Conservation (phyloP, 2,329 filamentous ascomycete genomes). For the Dothideomycetes sp. region DNA sequence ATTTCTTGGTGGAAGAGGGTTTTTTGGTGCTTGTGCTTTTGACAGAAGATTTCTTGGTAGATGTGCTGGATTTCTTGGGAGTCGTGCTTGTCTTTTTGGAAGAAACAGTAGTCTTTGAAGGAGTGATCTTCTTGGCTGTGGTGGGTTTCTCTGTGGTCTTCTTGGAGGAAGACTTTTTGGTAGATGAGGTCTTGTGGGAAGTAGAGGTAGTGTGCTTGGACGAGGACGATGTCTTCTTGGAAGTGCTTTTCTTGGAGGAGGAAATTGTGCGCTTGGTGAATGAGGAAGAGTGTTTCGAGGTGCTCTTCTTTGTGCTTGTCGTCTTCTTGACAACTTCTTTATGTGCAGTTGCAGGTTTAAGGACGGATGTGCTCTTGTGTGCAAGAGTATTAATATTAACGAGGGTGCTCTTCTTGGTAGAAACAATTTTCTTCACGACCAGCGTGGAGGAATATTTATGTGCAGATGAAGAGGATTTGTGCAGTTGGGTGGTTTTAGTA, state of each 20-base stretch:
- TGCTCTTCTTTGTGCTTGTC: neutral
- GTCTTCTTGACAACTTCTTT: neutral
- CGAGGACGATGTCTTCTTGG: neutral
- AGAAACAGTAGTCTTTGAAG: neutral
- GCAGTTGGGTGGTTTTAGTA: no score
- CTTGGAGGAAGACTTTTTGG: neutral
- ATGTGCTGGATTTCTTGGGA: neutral
- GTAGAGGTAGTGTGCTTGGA: neutral
- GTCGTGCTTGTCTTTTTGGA: constrained; percentile 1
- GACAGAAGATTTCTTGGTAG: neutral
- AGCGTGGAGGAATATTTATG: constrained; percentile 1
- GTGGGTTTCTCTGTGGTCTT: neutral
- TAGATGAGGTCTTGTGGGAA: neutral
- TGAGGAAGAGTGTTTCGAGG: no score
- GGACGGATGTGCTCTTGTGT: neutral
- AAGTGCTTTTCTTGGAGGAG: neutral
- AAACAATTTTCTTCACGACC: neutral
- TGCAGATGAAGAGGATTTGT: neutral
- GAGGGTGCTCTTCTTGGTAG: neutral
- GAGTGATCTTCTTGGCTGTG: neutral
- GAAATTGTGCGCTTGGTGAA: neutral
- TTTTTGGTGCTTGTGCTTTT: neutral
- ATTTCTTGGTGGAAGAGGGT: constrained; percentile 4
- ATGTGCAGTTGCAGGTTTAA: neutral
- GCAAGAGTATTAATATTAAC: neutral